Evolutionary conservation across 371 early-diverging fungal species (phyloP), one percentile per base, ranked within the genome.

Genomic region (Entomophthora muscae): DNA sequence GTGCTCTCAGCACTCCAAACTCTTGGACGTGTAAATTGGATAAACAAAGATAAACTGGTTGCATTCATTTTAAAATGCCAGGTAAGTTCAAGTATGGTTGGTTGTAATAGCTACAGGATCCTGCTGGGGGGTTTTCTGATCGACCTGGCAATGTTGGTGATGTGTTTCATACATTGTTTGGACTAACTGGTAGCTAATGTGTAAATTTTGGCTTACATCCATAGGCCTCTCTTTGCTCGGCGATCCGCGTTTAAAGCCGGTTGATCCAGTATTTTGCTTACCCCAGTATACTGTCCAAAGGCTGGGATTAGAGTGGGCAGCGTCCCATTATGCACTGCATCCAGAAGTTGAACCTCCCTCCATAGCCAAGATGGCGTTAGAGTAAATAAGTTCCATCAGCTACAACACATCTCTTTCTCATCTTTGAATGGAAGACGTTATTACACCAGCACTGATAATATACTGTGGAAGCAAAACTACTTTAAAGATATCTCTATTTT

Each of bases 161-260:
- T 74, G 90, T 99, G 1, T 98, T 92, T 70, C 99, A 99, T 71
- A 96, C 98, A 0, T 68, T 89, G 30, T 98, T 96, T 85, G 96
- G 98, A 23, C 73, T 99, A 32, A 83, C 90, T 3, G 93, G 85
- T 67, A 59, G n/a, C 24, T 60, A 21, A 12, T 24, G 12, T 29
- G 0, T 30, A 24, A 52, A 24, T 1, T n/a, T 52, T 17, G 28
- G 5, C 12, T 12, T 57, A 42, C 31, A 2, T 24, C 17, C 1
- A 22, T 42, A 75, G 81, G 89, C 0, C 75, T 96, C 52, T 88
- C 94, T n/a, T 68, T 97, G 62, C 73, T 92, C 21, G 90, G 89
- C 0, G 88, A 86, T 71, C 77, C 79, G 2, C 84, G 79, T 1
- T 72, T 91, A 52, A 78, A 82, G 28, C 66, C 69, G 0, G 86